These are phyloP conservation scores for Brettanomyces anomalus DNA, from an alignment of 805 yeast genomes.

Conservation along the genomic window DNA sequence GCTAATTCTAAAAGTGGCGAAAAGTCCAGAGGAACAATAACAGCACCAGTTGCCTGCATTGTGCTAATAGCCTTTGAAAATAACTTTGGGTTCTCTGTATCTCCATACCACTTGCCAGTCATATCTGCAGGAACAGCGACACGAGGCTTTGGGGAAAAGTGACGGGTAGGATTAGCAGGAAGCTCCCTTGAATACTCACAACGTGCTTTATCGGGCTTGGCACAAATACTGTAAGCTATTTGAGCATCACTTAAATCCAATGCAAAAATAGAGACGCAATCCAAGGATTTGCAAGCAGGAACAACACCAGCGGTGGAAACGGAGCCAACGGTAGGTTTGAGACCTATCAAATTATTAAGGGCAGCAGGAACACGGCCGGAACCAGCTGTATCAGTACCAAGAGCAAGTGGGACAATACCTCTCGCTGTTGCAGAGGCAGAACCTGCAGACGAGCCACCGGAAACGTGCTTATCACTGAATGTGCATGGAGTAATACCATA, in stretches of 20 bases:
- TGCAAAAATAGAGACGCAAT: slow-evolving; percentile 84
- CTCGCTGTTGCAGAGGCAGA: slow-evolving; percentile 88
- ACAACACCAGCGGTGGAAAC: slow-evolving; percentile 89
- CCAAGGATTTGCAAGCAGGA: slow-evolving; percentile 93
- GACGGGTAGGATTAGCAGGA: slow-evolving; percentile 55
- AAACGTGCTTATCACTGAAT: slow-evolving; percentile 66
- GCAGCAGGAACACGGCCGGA: slow-evolving; percentile 98
- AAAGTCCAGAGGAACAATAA: slow-evolving; percentile 58
- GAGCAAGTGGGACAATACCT: slow-evolving; percentile 80
- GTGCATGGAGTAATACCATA: slow-evolving; percentile 84
- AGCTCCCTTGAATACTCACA: slow-evolving; percentile 77
- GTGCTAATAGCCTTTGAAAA: slow-evolving; percentile 53
- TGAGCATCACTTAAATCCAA: slow-evolving; percentile 79
- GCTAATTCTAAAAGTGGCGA: slow-evolving; percentile 74
- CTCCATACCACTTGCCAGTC: slow-evolving; percentile 65
- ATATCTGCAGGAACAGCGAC: slow-evolving; percentile 71
- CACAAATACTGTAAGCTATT: slow-evolving; percentile 58
- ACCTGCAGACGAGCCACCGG: slow-evolving; percentile 96
- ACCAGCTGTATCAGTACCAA: slow-evolving; percentile 98
- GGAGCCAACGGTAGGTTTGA: slow-evolving; percentile 87
- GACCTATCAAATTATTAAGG: slow-evolving; percentile 81
- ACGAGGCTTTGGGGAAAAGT: slow-evolving; percentile 50
- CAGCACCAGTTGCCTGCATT: slow-evolving; percentile 45
- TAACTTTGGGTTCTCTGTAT: slow-evolving; percentile 63
- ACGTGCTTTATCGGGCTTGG: slow-evolving; percentile 52